phyloP scores from a whole-genome alignment of 768 basidiomycete genomes.

The Cubamyces lactineus region DNA sequence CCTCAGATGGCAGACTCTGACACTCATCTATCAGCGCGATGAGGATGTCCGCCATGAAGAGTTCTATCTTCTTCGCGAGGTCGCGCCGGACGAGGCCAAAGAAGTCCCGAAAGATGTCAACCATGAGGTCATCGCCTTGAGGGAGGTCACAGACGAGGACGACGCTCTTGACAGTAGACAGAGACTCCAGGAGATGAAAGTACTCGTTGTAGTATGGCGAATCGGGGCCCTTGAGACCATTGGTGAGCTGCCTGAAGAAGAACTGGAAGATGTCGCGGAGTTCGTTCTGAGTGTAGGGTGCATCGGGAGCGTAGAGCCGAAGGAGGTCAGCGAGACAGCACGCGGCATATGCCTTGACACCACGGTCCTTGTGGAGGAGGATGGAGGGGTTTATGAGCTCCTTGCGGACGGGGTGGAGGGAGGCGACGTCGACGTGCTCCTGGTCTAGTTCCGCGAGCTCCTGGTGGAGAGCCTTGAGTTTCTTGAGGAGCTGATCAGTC shows the following conservation, averaged over 20 bases:
- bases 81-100: constrained; percentile 79
- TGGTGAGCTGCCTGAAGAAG: constrained; percentile 84
- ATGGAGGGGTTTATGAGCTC: constrained; percentile 82
- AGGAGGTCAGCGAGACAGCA: constrained; percentile 96
- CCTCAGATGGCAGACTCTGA: constrained; percentile 71
- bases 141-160: constrained; percentile 93
- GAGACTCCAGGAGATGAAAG: constrained; percentile 90
- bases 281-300: constrained; percentile 88
- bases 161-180: constrained; percentile 93
- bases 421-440: constrained; percentile 75
- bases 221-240: constrained; percentile 74
- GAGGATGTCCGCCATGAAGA: constrained; percentile 88
- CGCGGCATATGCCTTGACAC: constrained; percentile 92
- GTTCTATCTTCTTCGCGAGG: constrained; percentile 79
- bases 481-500: constrained; percentile 84
- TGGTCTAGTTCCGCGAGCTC: constrained; percentile 87
- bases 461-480: constrained; percentile 75
- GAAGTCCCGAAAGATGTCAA: constrained; percentile 80
- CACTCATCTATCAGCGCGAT: constrained; percentile 89
- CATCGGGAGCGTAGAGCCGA: constrained; percentile 93
- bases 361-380: constrained; percentile 92
- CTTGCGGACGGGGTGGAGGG: constrained; percentile 68
- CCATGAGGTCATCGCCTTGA: constrained; percentile 81
- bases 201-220: constrained; percentile 90
- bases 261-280: constrained; percentile 97